Evolutionary conservation across 2,329 filamentous ascomycete species (phyloP), one percentile per base, ranked within the genome.

Genomic region (Fusarium camptoceras): DNA sequence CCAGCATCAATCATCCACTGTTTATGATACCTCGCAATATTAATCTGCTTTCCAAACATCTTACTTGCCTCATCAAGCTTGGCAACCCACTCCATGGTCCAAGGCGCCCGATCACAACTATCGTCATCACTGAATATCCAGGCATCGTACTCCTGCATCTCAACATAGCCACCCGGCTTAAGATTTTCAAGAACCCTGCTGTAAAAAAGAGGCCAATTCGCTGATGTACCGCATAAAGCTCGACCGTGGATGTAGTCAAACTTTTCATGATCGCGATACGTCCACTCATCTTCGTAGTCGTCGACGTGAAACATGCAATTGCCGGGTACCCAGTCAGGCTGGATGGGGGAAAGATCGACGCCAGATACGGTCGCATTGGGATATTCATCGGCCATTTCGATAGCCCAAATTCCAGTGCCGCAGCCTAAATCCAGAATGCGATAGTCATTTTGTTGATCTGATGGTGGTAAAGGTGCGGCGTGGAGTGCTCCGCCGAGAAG

Each of bases 291-390:
- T 74, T 89, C 87, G 37, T 87, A 86, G 73, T 92, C 89, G 74
- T 92, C 89, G 37, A 92, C 85, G 59, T 89, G 83, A 71, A 92
- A 92, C 59, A 85, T 83, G 63, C 89, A 87, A 71, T 92, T 92
- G 28, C 83, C 81, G 2, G 88, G 88, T 6, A 90, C 84, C 79
- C 84, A 76, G 11, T 63, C 65, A 4, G 87, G 86, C 73, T 89
- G 87, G 42, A 89, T 88, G 2, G 87, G 87, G 15, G 85, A 87
- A 4, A 90, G 81, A 73, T 89, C 87, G 8, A 86, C 82, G 14
- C 87, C 87, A 22, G 81, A 73, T 12, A 83, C 78, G 8, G 71
- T 66, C 1, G 80, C 75, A 6, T 67, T 65, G 6, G 81, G 78
- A 64, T 78, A 82, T 64, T 81, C 74, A 66, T 86, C 84, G 71